Evolutionary conservation across 306 rosid species (phyloP), one percentile per base, ranked within the genome.

Genomic region (barrel medic (Medicago truncatula)): DNA sequence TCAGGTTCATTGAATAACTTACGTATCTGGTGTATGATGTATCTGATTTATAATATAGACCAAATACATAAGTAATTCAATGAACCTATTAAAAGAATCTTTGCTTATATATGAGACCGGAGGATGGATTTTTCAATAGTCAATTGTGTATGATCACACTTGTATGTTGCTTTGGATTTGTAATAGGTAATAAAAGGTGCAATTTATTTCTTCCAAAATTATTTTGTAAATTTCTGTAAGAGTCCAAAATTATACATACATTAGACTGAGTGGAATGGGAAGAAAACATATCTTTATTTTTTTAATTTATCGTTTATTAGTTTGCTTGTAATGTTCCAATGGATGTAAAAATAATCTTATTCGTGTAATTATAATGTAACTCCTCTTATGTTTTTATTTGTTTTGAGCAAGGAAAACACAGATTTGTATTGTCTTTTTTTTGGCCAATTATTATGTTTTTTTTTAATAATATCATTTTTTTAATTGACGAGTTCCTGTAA

Each of bases 251-350:
- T 17, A 25, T 65, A 46, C 64, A 28, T 38, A 36, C 44, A 34
- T 68, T 56, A 44, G 21, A 70, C 9, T 8, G 23, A 14, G 62
- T 63, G 41, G 36, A 62, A 52, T 23, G 57, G 31, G 21, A 21
- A 28, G 36, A 31, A 76, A 75, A 14, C 54, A 54, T 6, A 21
- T 52, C 50, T 34, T 62, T 59, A 13, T 74, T 23, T 23, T 23
- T 23, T 23, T 23, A 52, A 52, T 52, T 60, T 69, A 10, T 60
- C 65, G 15, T 64, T n/a, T 71, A 50, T 71, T 64, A 46, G 78
- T 43, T 76, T 58, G 23, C 38, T 16, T 38, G 39, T 50, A 49
- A 40, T 71, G 18, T 71, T 58, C 53, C 52, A 38, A 17, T 72
- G 57, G 46, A 14, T 38, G 60, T 20, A 15, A 20, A 11, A 62